Evolutionary conservation across 73 alveolate species (phyloP).

Genomic region (Tetrahymena elliotti): DNA sequence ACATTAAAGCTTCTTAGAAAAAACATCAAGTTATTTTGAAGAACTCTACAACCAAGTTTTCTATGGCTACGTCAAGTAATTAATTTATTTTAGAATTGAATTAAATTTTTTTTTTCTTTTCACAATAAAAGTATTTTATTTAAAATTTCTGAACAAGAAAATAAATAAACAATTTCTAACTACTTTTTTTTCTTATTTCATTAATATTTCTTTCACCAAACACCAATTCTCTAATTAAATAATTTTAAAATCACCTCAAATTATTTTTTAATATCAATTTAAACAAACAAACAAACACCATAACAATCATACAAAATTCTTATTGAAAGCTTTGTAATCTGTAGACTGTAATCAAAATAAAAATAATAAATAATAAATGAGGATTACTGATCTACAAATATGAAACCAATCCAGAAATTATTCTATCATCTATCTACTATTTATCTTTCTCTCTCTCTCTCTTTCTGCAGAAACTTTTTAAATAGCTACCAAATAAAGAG

Average conservation of each 20-base stretch:
- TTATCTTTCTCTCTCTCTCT: not conserved
- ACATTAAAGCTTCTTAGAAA: not conserved
- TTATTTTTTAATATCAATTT: too few relatives aligned
- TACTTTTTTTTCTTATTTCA: not conserved
- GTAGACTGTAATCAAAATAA: not conserved
- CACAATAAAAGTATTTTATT: not conserved
- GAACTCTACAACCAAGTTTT: not conserved
- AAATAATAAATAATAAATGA: too few relatives aligned
- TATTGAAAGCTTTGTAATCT: not conserved
- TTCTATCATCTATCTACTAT: not conserved
- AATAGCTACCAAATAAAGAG: not conserved
- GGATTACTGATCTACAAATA: not conserved
- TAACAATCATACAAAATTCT: not conserved
- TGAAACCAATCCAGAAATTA: too few relatives aligned
- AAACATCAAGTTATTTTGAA: not conserved
- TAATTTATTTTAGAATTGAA: not conserved
- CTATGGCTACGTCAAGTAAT: not conserved
- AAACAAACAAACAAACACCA: not conserved
- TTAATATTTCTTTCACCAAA: not conserved
- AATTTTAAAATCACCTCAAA: not conserved
- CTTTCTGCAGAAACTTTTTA: not conserved
- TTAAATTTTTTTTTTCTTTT: not conserved
- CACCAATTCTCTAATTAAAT: not conserved
- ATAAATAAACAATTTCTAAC: not conserved
- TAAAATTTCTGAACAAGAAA: too few relatives aligned